phyloP scores from a whole-genome alignment of 108 stramenopile species.

The Skeletonema costatum region DNA sequence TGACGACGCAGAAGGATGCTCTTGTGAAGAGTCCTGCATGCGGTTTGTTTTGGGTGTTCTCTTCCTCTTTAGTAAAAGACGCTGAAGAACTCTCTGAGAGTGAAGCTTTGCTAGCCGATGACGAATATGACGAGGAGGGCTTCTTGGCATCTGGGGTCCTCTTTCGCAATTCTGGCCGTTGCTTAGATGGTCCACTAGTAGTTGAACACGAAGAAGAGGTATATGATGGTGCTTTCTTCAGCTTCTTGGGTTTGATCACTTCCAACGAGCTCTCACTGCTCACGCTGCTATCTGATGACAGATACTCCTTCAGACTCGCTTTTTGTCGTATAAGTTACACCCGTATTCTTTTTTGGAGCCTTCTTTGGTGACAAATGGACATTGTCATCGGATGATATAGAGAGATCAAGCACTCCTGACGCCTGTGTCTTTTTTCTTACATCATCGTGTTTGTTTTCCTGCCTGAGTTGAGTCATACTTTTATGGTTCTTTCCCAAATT shows the following conservation, averaged over 20 bases:
- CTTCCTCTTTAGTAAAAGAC: neutral
- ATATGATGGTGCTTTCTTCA: neutral
- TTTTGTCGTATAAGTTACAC: too few relatives aligned
- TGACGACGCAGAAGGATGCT: neutral
- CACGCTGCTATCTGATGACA: neutral
- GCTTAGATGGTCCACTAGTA: neutral
- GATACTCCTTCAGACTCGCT: too few relatives aligned
- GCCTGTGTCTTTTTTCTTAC: neutral
- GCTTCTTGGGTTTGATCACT: neutral
- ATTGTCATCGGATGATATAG: conserved; percentile 5
- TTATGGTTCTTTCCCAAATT: neutral
- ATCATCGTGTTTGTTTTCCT: neutral
- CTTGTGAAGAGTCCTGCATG: too few relatives aligned
- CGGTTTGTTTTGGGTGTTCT: neutral
- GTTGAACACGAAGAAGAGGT: neutral
- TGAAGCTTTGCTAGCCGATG: neutral
- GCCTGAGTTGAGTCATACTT: neutral
- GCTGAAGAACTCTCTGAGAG: too few relatives aligned
- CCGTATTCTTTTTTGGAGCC: conserved; percentile 2
- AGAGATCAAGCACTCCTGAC: neutral
- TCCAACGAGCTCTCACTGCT: neutral
- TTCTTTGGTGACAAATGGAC: conserved; percentile 3
- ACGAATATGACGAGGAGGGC: neutral
- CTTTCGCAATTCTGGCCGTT: neutral
- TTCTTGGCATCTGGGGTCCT: neutral